Evolutionary conservation across 345 rosid genomes (phyloP).

Genomic region (Citrus unshiu): DNA sequence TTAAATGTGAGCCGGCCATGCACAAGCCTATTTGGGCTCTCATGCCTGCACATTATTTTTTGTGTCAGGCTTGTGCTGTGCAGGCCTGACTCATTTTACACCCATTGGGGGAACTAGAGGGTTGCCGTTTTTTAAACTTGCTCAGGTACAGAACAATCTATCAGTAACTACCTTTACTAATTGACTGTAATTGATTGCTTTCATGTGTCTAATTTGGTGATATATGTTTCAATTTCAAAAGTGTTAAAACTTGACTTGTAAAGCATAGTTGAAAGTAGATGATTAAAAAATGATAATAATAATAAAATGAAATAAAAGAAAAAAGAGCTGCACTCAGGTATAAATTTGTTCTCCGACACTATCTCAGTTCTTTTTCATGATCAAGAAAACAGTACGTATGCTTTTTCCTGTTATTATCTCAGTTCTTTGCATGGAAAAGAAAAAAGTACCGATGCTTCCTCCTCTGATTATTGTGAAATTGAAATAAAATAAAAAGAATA

Average conservation of each 20-base stretch:
- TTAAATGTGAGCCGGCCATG: background rate
- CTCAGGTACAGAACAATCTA: background rate
- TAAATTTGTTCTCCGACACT: background rate
- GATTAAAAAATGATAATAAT: background rate
- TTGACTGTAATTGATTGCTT: background rate
- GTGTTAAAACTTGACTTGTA: background rate
- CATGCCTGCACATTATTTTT: background rate
- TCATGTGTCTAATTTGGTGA: background rate
- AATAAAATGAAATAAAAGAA: background rate
- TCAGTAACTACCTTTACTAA: background rate
- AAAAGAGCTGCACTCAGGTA: background rate
- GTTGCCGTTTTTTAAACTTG: too few relatives aligned
- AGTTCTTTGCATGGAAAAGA: background rate
- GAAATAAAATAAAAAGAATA: background rate
- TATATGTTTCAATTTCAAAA: background rate
- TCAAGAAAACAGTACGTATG: background rate
- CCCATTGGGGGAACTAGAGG: too few relatives aligned
- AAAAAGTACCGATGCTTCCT: background rate
- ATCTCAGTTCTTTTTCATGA: background rate
- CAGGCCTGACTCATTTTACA: background rate
- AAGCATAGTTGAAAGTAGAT: background rate
- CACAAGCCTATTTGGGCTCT: background rate
- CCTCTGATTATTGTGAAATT: background rate
- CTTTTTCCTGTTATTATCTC: background rate
- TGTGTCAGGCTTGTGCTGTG: background rate